Evolutionary conservation across 2,329 filamentous ascomycete species (phyloP), one percentile per base, ranked within the genome.

Genomic region (Alternaria brassicae): DNA sequence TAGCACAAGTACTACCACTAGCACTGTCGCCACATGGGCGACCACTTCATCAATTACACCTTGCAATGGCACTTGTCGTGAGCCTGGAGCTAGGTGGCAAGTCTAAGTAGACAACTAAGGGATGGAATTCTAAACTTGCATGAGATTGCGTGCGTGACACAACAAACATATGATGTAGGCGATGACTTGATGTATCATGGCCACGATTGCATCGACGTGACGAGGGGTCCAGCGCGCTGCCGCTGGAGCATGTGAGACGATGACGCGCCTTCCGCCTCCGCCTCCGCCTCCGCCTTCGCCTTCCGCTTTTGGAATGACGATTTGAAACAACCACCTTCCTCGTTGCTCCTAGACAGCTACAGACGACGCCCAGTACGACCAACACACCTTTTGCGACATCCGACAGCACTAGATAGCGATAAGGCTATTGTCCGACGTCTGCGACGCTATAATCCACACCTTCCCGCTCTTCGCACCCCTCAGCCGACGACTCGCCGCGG

Each of bases 81-180:
- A 60, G 57, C 57, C 57, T 60, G 57, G 57, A 60, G 57, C 57
- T 51, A 51, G 57, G 57, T 56, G 57, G 57, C 57, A 60, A 32
- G 52, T 47, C 39, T 41, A 34, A 27, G 44, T 45, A 56, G 37
- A 51, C 40, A 45, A 45, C 36, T 23, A 36, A 47, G 36, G 32
- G 19, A 60, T 51, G 12, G 52, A 37, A 48, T 36, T 25, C 45
- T 21, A 36, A 30, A 39, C 9, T 47, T 40, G 27, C 13, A 21
- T 19, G 28, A 19, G 23, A 23, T 30, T 32, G 49, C 37, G 49
- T 52, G 49, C 37, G 49, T 52, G 30, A 48, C 23, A 25, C 44
- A 34, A 12, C 13, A 47, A n/a, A 34, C 1, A n/a, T 4, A 25
- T 6, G 19, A 8, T n/a, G 30, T 9, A 39, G 19, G 41, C 36